Evolutionary conservation across 1,284 basidiomycete genomes (phyloP).

Genomic region (Mycena citricolor): DNA sequence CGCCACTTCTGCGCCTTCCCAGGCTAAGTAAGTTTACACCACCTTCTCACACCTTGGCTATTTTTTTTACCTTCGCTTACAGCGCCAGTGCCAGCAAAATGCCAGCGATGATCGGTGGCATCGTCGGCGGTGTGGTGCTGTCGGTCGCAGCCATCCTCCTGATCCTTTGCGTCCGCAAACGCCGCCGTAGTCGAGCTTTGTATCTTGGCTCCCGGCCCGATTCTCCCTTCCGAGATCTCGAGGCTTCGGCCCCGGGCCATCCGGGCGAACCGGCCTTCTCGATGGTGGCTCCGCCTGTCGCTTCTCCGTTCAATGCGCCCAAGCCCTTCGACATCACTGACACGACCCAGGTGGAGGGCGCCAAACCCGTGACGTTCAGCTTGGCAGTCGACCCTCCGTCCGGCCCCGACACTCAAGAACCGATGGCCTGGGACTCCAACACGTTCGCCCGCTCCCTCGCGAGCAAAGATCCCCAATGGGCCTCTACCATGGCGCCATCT

Average conservation of each 20-base stretch:
- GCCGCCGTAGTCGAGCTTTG: slow-evolving; percentile 17
- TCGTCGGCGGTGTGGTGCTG: slow-evolving; percentile 14
- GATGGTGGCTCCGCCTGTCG: slow-evolving; percentile 11
- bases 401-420: background rate
- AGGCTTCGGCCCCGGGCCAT: slow-evolving; percentile 6
- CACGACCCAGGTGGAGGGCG: no score
- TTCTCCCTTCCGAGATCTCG: slow-evolving; percentile 15
- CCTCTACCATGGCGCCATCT: slow-evolving; percentile 11
- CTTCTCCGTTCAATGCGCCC: no score
- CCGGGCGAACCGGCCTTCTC: slow-evolving; percentile 14
- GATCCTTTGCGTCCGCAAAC: slow-evolving; percentile 19
- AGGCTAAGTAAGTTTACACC: no score
- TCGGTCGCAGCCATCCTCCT: slow-evolving; percentile 9
- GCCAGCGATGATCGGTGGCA: slow-evolving; percentile 9
- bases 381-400: slow-evolving; percentile 15
- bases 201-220: slow-evolving; percentile 20
- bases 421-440: slow-evolving; percentile 13
- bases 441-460: slow-evolving; percentile 19
- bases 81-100: slow-evolving; percentile 3
- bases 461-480: slow-evolving; percentile 19
- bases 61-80: no score
- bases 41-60: no score
- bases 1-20: background rate
- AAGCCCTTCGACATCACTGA: no score
- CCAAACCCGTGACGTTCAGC: slow-evolving; percentile 7